Evolutionary conservation across 2,329 filamentous ascomycete genomes (phyloP).

Genomic region (Cordyceps cicadae): DNA sequence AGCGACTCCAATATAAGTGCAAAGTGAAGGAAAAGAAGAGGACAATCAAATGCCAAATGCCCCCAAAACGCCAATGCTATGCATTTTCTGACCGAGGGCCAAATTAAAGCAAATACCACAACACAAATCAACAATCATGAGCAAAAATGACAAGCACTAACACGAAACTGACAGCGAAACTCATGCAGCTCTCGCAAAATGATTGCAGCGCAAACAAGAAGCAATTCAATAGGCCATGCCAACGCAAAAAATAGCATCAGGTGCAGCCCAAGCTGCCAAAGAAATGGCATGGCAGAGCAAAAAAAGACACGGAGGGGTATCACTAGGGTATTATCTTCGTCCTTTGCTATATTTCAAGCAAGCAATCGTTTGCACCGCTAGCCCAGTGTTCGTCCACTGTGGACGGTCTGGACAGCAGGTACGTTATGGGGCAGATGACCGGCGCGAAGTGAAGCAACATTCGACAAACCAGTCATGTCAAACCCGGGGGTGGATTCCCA

Average conservation of each 20-base stretch:
- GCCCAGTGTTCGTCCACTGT: conserved; percentile 44
- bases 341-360: conserved; percentile 2
- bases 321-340: conserved; percentile 5
- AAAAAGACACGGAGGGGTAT: conserved; percentile 1
- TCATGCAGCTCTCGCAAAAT: background rate
- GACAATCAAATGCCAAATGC: background rate
- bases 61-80: conserved; percentile 9
- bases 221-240: background rate
- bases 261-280: background rate
- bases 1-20: conserved; percentile 3
- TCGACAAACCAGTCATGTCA: conserved; percentile 17
- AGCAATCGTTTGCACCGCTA: conserved; percentile 20
- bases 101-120: background rate
- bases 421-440: conserved; percentile 25
- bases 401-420: conserved; percentile 38
- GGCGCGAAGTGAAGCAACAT: conserved; percentile 22
- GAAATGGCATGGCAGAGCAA: background rate
- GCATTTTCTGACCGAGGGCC: background rate
- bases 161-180: background rate
- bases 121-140: background rate
- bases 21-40: background rate
- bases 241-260: background rate
- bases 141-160: background rate
- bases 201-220: background rate
- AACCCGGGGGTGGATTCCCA: conserved; percentile 37